Percentiles rank a stretch among this genome's conserved stretches.
Conservation (phyloP, 31 red algal genomes). For the Asparagopsis taxiformis region DNA sequence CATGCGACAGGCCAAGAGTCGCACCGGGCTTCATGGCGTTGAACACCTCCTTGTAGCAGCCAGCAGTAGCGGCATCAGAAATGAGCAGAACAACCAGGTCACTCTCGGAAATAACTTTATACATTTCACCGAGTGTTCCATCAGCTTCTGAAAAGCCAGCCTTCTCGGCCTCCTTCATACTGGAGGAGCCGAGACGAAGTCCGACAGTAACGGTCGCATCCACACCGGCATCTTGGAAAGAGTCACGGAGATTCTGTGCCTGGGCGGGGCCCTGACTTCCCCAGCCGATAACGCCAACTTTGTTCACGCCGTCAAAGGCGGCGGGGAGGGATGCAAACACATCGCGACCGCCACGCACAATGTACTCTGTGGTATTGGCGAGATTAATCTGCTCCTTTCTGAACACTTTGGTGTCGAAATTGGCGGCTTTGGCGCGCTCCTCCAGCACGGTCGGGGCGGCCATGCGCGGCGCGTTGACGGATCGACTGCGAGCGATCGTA, state of each 20-base stretch:
- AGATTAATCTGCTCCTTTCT: slow-evolving; percentile 67
- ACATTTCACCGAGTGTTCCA: slow-evolving; percentile 94
- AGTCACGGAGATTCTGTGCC: slow-evolving; percentile 95
- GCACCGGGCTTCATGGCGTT: slow-evolving; percentile 93
- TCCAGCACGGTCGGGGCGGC: slow-evolving; percentile 47
- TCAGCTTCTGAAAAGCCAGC: slow-evolving; percentile 85
- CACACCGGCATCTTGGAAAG: slow-evolving; percentile 75
- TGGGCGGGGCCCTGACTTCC: slow-evolving; percentile 95
- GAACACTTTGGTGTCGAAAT: slow-evolving; percentile 82
- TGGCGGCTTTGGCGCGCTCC: slow-evolving; percentile 63
- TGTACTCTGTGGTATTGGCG: slow-evolving; percentile 78
- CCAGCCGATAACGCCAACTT: slow-evolving; percentile 97
- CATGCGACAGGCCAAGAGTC: slow-evolving; percentile 94
- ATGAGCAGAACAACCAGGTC: slow-evolving; percentile 93
- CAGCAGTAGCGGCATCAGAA: slow-evolving; percentile 83
- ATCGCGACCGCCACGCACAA: slow-evolving; percentile 90
- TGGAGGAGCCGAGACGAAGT: slow-evolving; percentile 60
- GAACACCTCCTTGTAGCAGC: slow-evolving; percentile 81
- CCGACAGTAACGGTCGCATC: slow-evolving; percentile 81
- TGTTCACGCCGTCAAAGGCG: slow-evolving; percentile 82
- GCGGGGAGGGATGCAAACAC: slow-evolving; percentile 63
- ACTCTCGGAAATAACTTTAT: slow-evolving; percentile 75
- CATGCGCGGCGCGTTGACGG: slow-evolving; percentile 14
- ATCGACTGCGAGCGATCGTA: no score
- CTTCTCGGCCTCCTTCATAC: slow-evolving; percentile 55